These are phyloP conservation scores for Corchorus capsularis DNA, from an alignment of 345 rosid species.

Conservation along the genomic window DNA sequence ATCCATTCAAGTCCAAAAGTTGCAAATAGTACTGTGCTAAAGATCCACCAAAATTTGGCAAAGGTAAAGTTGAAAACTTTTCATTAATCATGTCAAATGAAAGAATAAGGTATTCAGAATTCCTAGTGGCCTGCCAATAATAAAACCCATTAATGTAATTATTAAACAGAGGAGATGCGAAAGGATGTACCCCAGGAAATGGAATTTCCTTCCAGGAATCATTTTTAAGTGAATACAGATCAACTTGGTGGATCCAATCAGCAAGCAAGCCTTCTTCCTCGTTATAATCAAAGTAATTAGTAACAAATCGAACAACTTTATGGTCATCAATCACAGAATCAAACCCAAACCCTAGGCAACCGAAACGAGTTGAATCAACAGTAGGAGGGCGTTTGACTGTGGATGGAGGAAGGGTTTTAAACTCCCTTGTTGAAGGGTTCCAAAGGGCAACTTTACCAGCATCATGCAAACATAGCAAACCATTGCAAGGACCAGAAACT, in stretches of 20 bases:
- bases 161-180: background rate
- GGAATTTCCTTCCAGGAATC: slow-evolving; percentile 20
- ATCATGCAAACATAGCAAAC: slow-evolving; percentile 8
- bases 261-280: background rate
- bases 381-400: background rate
- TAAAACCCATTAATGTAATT: background rate
- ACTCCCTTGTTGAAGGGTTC: slow-evolving; percentile 10
- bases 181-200: background rate
- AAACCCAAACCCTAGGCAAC: background rate
- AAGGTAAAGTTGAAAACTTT: background rate
- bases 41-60: background rate
- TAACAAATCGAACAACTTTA: slow-evolving; percentile 11
- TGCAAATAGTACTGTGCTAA: background rate
- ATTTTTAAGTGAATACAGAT: background rate
- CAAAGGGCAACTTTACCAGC: background rate
- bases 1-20: slow-evolving; percentile 2
- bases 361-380: background rate
- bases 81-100: slow-evolving; percentile 14
- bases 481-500: slow-evolving; percentile 17
- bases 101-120: background rate
- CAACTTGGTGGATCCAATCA: background rate
- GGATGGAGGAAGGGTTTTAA: slow-evolving; percentile 4
- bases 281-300: background rate
- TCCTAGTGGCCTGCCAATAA: background rate
- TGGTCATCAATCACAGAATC: background rate